Evolutionary conservation across 306 rosid species (phyloP).

Genomic region (Senna tora): DNA sequence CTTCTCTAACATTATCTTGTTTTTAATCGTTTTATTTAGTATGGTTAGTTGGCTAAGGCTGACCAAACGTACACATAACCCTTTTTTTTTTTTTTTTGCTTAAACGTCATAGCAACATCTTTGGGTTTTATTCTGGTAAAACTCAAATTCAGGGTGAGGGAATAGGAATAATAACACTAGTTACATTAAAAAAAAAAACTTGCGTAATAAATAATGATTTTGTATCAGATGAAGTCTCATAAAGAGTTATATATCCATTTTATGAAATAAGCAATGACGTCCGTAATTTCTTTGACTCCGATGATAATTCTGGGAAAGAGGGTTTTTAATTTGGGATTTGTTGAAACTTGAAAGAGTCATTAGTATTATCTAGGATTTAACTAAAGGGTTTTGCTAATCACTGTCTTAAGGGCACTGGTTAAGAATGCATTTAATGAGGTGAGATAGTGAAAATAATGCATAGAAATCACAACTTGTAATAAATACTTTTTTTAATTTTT

Average conservation of each 20-base stretch:
- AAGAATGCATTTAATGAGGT: too few relatives aligned
- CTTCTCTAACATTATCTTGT: not conserved
- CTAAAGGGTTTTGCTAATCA: too few relatives aligned
- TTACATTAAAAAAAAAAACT: not conserved
- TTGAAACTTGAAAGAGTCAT: not conserved
- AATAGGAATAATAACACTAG: not conserved
- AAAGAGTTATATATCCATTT: not conserved
- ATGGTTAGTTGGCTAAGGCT: not conserved
- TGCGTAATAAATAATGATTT: not conserved
- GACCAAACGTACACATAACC: not conserved
- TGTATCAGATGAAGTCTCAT: not conserved
- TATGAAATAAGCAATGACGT: conserved; percentile 32
- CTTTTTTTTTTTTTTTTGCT: too few relatives aligned
- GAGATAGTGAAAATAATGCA: too few relatives aligned
- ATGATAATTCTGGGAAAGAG: not conserved
- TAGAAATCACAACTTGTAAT: too few relatives aligned
- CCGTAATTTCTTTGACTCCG: not conserved
- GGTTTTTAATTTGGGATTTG: not conserved
- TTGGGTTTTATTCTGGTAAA: not conserved
- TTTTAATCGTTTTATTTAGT: not conserved
- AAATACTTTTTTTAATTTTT: too few relatives aligned
- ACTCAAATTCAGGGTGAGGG: not conserved
- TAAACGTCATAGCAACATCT: not conserved
- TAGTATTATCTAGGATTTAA: not conserved
- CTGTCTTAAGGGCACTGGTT: too few relatives aligned